A percentile compares a stretch with the other conserved stretches of the same genome.
Evolutionary conservation across 2,329 filamentous ascomycete genomes (phyloP).

Genomic region (Paramyrothecium roridum): DNA sequence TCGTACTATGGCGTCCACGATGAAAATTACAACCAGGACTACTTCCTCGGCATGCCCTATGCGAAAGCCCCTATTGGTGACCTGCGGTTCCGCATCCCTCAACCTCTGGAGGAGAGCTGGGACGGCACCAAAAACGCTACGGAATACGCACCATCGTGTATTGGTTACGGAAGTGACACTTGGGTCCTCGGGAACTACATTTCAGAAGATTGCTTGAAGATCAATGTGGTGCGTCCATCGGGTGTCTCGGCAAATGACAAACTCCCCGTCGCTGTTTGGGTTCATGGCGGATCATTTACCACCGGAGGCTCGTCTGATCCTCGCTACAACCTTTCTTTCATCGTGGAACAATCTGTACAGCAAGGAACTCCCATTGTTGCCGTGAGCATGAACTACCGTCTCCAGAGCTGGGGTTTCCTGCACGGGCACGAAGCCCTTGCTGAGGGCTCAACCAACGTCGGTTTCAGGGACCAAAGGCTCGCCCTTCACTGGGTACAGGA

Average conservation of each 20-base stretch:
- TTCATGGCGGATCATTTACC: slow-evolving; percentile 32
- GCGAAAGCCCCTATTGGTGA: slow-evolving; percentile 46
- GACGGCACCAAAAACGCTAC: slow-evolving; percentile 34
- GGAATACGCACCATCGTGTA: slow-evolving; percentile 11
- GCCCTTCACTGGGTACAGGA: slow-evolving; percentile 46
- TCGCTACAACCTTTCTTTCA: slow-evolving; percentile 57
- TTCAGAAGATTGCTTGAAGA: slow-evolving; percentile 11
- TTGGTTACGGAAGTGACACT: slow-evolving; percentile 6
- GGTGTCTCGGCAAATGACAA: slow-evolving; percentile 7
- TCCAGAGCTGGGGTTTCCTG: slow-evolving; percentile 41
- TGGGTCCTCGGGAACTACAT: not conserved
- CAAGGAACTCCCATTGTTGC: slow-evolving; percentile 29
- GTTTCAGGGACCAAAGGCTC: slow-evolving; percentile 44
- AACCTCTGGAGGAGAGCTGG: slow-evolving; percentile 42
- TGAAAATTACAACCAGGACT: slow-evolving; percentile 40
- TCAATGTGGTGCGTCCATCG: slow-evolving; percentile 10
- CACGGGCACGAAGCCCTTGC: slow-evolving; percentile 35
- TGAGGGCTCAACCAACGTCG: slow-evolving; percentile 42
- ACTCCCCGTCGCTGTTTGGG: slow-evolving; percentile 13
- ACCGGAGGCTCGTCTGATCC: slow-evolving; percentile 38
- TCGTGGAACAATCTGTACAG: slow-evolving; percentile 40
- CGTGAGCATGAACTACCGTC: slow-evolving; percentile 16
- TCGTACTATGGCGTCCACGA: slow-evolving; percentile 40
- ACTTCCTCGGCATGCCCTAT: slow-evolving; percentile 53
- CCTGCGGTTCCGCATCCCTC: slow-evolving; percentile 47